phyloP scores from a whole-genome alignment of 805 yeast species.

The Metschnikowia sp. region DNA sequence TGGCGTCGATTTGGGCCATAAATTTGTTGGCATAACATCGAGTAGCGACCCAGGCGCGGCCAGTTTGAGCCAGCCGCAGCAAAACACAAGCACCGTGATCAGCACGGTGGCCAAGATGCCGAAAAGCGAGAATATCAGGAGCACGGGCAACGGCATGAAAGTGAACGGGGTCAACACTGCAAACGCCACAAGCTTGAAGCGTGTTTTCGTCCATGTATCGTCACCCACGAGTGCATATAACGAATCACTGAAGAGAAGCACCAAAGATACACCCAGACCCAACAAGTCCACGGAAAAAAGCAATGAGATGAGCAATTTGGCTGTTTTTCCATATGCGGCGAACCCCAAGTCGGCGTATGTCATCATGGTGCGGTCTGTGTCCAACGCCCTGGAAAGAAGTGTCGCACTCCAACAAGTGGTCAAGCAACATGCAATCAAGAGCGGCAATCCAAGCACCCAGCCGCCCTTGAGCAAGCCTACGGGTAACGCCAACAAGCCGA shows the following conservation, averaged over 20 bases:
- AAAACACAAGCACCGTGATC: slow-evolving; percentile 54
- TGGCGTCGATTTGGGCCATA: slow-evolving; percentile 56
- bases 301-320: slow-evolving; percentile 68
- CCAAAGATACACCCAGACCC: slow-evolving; percentile 78
- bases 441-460: slow-evolving; percentile 59
- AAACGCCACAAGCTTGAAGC: slow-evolving; percentile 67
- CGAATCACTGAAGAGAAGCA: slow-evolving; percentile 83
- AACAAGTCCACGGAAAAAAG: slow-evolving; percentile 73
- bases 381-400: slow-evolving; percentile 39
- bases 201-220: slow-evolving; percentile 38
- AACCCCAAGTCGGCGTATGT: slow-evolving; percentile 30
- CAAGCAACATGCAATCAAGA: slow-evolving; percentile 58
- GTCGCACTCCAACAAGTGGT: slow-evolving; percentile 77
- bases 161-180: slow-evolving; percentile 77
- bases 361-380: slow-evolving; percentile 28
- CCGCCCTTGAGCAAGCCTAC: slow-evolving; percentile 64
- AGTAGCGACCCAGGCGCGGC: slow-evolving; percentile 73
- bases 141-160: slow-evolving; percentile 68
- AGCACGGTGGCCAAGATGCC: slow-evolving; percentile 72
- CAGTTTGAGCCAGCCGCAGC: slow-evolving; percentile 61
- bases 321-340: slow-evolving; percentile 43
- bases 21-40: slow-evolving; percentile 58
- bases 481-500: slow-evolving; percentile 65
- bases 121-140: slow-evolving; percentile 63
- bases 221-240: slow-evolving; percentile 40